Base-by-base conservation (phyloP, 2,329 filamentous ascomycete genomes). In the Blastomyces percursus region DNA sequence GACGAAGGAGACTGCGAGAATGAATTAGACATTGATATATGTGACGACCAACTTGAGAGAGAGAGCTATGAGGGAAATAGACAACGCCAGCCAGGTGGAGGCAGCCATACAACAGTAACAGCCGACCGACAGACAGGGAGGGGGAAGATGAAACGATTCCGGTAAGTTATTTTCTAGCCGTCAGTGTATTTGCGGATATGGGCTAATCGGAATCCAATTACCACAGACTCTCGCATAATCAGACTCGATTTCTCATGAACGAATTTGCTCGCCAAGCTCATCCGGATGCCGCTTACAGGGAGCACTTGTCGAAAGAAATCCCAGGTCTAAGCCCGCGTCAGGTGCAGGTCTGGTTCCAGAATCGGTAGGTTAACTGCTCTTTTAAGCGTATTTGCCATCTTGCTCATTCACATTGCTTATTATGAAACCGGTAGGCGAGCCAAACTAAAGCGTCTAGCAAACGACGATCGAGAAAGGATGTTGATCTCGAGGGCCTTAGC, bases 271-370 rank as follows among this genome's bases (percentile, higher is more conserved):
- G 94, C 69, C 91, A 97, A 73, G 90, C 92, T 30, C 92, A 96
- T 73, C 92, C 92, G 8, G 92, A 97, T 76, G 92, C 92, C 50
- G 89, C 90, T 56, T 91, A 96, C 74, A 83, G 92, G 66, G 92
- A 96, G 73, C 83, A 91, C 56, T 80, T 97, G 46, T 93, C 92
- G 3, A 82, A 88, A 66, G 91, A 96, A 73, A 96, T 97, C 55
- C 92, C 93, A 40, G 93, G 92, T 0, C 78, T 97, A 58, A 96
- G 90, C 70, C 90, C 92, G 46, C 85, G 92, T 65, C 92, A 97
- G 73, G 93, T 97, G 30, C 92, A 97, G 75, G 92, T 97, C 59
- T 97, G 92, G 93, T 97, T 97, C 76, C 92, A 97, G 76, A 97
- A 97, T 76, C 85, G 92, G 92, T 96, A 82, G 69, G 82, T 71